Percentiles rank a stretch among this genome's conserved stretches.
Evolutionary conservation across 2,329 filamentous ascomycete species (phyloP).

Genomic region (Tetracladium maxilliforme): DNA sequence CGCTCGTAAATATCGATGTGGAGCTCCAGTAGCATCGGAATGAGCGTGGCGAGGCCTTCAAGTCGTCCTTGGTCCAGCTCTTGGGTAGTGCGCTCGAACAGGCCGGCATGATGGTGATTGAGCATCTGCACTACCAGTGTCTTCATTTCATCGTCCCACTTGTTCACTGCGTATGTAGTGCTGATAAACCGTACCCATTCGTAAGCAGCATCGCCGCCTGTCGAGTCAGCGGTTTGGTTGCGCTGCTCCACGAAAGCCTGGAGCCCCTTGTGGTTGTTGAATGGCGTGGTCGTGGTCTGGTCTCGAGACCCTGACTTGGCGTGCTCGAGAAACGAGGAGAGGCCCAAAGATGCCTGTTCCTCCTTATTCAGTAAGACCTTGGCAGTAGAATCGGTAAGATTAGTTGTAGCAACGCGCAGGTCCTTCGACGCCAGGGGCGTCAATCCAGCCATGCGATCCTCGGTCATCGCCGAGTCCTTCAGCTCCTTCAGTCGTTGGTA

Average conservation of each 20-base stretch:
- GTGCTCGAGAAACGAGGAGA: slow-evolving; percentile 49
- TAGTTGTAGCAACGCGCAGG: neutral
- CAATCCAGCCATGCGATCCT: no score
- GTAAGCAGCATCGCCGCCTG: slow-evolving; percentile 44
- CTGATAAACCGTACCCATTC: slow-evolving; percentile 39
- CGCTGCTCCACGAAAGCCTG: slow-evolving; percentile 33
- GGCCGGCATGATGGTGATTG: no score
- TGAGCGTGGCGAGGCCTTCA: slow-evolving; percentile 28
- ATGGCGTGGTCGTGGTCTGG: slow-evolving; percentile 26
- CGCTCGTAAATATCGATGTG: slow-evolving; percentile 50
- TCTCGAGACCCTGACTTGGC: slow-evolving; percentile 40
- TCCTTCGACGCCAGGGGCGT: slow-evolving; percentile 11
- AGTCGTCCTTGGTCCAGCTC: slow-evolving; percentile 15
- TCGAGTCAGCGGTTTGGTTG: no score
- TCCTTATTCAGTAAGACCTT: no score
- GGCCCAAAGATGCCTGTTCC: slow-evolving; percentile 19
- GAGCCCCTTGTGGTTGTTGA: slow-evolving; percentile 38
- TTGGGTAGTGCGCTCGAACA: no score
- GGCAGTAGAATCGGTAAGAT: no score
- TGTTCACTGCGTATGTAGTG: slow-evolving; percentile 32
- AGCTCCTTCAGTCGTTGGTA: no score
- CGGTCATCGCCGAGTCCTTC: no score
- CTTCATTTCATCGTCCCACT: slow-evolving; percentile 45
- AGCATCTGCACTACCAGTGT: slow-evolving; percentile 35
- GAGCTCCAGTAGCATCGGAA: slow-evolving; percentile 48